A percentile compares a stretch with the other conserved stretches of the same genome.
These are phyloP conservation scores for Diplodia scrobiculata DNA, from an alignment of 2,329 filamentous ascomycete species.

Conservation along the genomic window DNA sequence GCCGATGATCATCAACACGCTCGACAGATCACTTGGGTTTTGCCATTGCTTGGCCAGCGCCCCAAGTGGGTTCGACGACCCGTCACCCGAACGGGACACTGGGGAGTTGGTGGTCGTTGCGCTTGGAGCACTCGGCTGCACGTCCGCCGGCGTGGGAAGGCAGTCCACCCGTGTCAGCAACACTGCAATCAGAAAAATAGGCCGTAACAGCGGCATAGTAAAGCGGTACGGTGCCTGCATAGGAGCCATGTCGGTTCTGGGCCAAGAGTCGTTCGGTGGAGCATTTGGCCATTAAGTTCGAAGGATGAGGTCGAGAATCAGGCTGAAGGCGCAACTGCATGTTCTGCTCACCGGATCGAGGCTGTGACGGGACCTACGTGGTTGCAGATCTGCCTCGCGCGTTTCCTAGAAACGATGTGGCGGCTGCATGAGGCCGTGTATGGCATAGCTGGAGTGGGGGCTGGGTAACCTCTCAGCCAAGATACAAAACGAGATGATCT, in stretches of 20 bases:
- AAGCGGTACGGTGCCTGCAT: neutral
- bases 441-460: neutral
- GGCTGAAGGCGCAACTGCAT: neutral
- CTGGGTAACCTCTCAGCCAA: neutral
- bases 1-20: neutral
- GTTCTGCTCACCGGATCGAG: neutral
- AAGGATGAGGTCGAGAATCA: neutral
- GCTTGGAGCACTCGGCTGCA: neutral
- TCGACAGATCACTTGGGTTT: neutral
- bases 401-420: neutral
- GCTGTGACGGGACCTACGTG: neutral
- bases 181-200: neutral
- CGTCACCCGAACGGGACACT: neutral
- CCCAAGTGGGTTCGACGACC: neutral
- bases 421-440: neutral
- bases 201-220: neutral
- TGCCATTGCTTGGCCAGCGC: neutral
- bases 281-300: neutral
- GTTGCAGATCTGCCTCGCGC: neutral
- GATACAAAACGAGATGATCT: neutral
- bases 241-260: neutral
- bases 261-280: neutral
- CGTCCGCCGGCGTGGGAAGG: neutral
- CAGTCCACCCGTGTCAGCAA: neutral
- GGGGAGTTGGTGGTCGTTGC: neutral